These are phyloP conservation scores for Moesziomyces aphidis DNA, from an alignment of 1,284 basidiomycete species.

Conservation along the genomic window DNA sequence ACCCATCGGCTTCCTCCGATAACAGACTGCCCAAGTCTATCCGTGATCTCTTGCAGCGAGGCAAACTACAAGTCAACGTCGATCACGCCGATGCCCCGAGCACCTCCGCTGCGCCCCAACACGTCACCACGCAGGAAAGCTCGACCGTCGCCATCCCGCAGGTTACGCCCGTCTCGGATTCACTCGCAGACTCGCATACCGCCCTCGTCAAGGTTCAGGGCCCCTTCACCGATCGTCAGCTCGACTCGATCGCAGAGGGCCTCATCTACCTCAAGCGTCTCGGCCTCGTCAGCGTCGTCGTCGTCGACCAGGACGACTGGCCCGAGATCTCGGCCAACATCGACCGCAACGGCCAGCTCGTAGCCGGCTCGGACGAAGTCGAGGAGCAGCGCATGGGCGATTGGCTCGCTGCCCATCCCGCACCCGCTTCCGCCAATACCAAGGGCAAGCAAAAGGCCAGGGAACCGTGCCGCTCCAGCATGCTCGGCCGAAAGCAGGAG, in stretches of 20 bases:
- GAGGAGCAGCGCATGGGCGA: constrained; percentile 47
- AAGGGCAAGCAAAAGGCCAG: constrained; percentile 28
- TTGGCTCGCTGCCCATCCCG: constrained; percentile 51
- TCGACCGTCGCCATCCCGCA: constrained; percentile 41
- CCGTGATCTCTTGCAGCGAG: constrained; percentile 32
- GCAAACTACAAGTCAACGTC: constrained; percentile 37
- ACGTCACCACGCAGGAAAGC: constrained; percentile 68
- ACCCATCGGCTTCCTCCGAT: not conserved
- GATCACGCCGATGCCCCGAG: constrained; percentile 57
- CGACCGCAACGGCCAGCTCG: constrained; percentile 40
- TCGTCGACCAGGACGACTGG: constrained; percentile 88
- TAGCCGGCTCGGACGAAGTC: constrained; percentile 45
- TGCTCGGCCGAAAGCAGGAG: constrained; percentile 44
- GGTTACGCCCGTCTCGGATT: constrained; percentile 35
- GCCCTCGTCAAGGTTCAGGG: constrained; percentile 97
- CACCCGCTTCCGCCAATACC: constrained; percentile 8
- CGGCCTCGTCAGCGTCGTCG: constrained; percentile 92
- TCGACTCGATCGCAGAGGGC: constrained; percentile 91
- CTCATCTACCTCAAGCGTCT: constrained; percentile 95
- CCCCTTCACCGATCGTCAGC: constrained; percentile 93
- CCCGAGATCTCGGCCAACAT: constrained; percentile 67
- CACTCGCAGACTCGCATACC: constrained; percentile 72
- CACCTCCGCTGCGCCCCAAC: constrained; percentile 32
- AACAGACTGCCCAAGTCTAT: constrained; percentile 37
- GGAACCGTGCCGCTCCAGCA: constrained; percentile 12